Evolutionary conservation across 1,284 basidiomycete species (phyloP).

Genomic region (Trichosporon coremiiforme): DNA sequence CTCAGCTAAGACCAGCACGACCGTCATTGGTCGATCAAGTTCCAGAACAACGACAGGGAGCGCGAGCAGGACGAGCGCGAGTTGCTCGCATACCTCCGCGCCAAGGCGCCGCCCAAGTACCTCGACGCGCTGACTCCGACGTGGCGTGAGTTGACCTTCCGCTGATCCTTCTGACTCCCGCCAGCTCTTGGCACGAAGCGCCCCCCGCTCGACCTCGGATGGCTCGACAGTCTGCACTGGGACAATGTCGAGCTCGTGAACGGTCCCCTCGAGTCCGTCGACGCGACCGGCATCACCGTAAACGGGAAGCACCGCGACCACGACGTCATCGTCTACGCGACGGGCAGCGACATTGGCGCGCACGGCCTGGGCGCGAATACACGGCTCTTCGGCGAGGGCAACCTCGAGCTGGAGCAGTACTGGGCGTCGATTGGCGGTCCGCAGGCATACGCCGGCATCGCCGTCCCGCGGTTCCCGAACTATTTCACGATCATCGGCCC

Average conservation of each 20-base stretch:
- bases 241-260: slow-evolving; percentile 19
- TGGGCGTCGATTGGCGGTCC: slow-evolving; percentile 19
- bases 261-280: not conserved
- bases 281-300: slow-evolving; percentile 9
- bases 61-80: slow-evolving; percentile 16
- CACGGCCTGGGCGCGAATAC: slow-evolving; percentile 18
- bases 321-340: slow-evolving; percentile 23
- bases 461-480: slow-evolving; percentile 32
- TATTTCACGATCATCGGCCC: slow-evolving; percentile 34
- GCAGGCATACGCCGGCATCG: slow-evolving; percentile 19
- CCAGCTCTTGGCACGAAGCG: slow-evolving; percentile 19
- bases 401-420: slow-evolving; percentile 18
- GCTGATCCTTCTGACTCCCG: not conserved
- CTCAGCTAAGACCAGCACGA: too few species aligned
- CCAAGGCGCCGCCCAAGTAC: slow-evolving; percentile 20
- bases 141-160: not conserved
- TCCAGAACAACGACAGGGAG: not conserved
- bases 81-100: slow-evolving; percentile 8
- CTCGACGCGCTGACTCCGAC: slow-evolving; percentile 18
- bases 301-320: slow-evolving; percentile 19
- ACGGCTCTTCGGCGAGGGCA: slow-evolving; percentile 4
- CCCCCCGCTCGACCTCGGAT: slow-evolving; percentile 15
- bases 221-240: slow-evolving; percentile 12
- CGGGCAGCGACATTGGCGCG: slow-evolving; percentile 10
- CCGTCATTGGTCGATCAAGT: slow-evolving; percentile 14